Conservation (phyloP, 345 rosid species). For the Jatropha curcas region DNA sequence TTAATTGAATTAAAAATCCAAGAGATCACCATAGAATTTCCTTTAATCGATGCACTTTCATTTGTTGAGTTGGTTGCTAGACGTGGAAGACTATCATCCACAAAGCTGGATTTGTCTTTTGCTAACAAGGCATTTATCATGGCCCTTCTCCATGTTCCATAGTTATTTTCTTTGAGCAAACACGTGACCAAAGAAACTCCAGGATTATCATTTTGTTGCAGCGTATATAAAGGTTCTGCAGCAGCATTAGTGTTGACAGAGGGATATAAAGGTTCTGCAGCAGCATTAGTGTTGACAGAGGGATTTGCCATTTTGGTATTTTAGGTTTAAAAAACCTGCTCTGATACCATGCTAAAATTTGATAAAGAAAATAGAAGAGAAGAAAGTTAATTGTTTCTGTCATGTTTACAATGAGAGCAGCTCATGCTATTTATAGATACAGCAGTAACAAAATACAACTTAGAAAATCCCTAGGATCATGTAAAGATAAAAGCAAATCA, state of each 20-base stretch:
- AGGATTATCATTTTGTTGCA: neutral
- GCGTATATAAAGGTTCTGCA: neutral
- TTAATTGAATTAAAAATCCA: neutral
- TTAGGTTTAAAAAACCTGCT: too few species aligned
- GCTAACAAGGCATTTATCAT: neutral
- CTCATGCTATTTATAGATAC: too few species aligned
- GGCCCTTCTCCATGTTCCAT: neutral
- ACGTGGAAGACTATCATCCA: neutral
- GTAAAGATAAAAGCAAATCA: too few species aligned
- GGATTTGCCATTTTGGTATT: too few species aligned
- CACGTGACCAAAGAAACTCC: neutral
- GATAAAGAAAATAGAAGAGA: too few species aligned
- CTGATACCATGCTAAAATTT: too few species aligned
- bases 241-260: too few species aligned
- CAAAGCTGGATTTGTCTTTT: neutral
- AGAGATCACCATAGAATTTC: neutral
- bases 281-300: too few species aligned
- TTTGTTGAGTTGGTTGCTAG: neutral
- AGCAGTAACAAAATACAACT: too few species aligned
- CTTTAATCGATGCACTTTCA: neutral
- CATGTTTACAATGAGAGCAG: too few species aligned
- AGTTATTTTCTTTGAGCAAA: neutral
- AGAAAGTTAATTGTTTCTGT: too few species aligned
- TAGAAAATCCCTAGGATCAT: too few species aligned
- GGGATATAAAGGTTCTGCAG: neutral